Evolutionary conservation across 768 basidiomycete genomes (phyloP).

Genomic region (Boletus speciosus): DNA sequence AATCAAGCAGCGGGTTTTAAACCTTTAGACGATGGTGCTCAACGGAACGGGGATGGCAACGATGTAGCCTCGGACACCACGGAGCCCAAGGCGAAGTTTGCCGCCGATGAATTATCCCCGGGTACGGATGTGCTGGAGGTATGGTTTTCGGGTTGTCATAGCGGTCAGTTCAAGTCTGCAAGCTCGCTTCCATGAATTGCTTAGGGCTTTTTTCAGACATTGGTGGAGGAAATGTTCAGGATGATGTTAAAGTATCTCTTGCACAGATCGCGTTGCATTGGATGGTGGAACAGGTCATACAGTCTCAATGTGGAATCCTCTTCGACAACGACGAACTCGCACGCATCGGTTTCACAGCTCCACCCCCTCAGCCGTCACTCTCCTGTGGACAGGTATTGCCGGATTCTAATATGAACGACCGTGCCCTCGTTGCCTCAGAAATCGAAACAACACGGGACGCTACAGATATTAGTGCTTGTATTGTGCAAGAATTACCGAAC

Average conservation of each 20-base stretch:
- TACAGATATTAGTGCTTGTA: neutral
- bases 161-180: slow-evolving; percentile 42
- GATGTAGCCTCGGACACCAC: neutral
- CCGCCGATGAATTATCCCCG: neutral
- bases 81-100: neutral
- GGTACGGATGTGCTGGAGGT: slow-evolving; percentile 65
- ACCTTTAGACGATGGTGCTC: neutral
- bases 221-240: slow-evolving; percentile 58
- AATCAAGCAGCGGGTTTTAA: neutral
- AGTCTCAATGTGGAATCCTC: slow-evolving; percentile 53
- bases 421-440: neutral
- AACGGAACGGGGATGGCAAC: neutral
- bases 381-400: neutral
- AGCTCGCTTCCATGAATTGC: neutral
- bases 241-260: slow-evolving; percentile 41
- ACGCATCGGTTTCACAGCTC: slow-evolving; percentile 36
- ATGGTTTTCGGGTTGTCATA: slow-evolving; percentile 76
- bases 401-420: neutral
- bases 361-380: slow-evolving; percentile 7
- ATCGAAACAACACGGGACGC: neutral
- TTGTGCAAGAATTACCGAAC: neutral
- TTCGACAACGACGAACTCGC: slow-evolving; percentile 52
- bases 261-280: slow-evolving; percentile 65
- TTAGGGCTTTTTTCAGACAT: slow-evolving; percentile 44
- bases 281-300: slow-evolving; percentile 71